These are phyloP conservation scores for Trapa bicornis DNA, from an alignment of 345 rosid genomes.

Conservation along the genomic window DNA sequence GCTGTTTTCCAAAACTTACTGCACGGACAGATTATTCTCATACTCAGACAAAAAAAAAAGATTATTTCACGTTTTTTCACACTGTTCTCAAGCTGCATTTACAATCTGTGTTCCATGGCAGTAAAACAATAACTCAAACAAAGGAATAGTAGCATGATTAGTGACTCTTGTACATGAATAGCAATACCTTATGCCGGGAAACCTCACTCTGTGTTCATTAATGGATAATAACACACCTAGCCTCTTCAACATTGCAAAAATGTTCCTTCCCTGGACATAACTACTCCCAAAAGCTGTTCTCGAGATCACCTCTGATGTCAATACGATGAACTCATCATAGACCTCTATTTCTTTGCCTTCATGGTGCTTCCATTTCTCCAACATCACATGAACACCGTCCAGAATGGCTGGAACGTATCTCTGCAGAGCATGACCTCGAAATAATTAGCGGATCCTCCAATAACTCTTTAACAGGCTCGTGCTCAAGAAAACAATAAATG, in stretches of 20 bases:
- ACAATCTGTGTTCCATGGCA: not conserved
- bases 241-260: conserved; percentile 23
- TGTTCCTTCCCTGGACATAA: conserved; percentile 27
- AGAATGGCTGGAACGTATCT: conserved; percentile 25
- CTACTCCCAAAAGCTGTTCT: conserved; percentile 43
- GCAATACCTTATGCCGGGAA: conserved; percentile 28
- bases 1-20: conserved; percentile 17
- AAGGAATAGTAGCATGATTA: too few species aligned
- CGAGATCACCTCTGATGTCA: conserved; percentile 37
- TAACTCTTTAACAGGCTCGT: too few species aligned
- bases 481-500: not conserved
- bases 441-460: not conserved
- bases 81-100: not conserved
- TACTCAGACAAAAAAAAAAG: not conserved
- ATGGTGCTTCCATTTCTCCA: conserved; percentile 26
- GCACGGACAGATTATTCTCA: not conserved
- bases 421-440: conserved; percentile 6
- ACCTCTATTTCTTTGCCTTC: conserved; percentile 30
- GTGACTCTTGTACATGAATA: too few species aligned
- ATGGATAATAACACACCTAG: conserved; percentile 7
- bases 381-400: conserved; percentile 27
- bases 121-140: not conserved
- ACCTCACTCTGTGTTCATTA: conserved; percentile 8
- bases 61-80: not conserved
- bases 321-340: conserved; percentile 21